phyloP scores from a whole-genome alignment of 306 rosid species.

The Corylus americana region DNA sequence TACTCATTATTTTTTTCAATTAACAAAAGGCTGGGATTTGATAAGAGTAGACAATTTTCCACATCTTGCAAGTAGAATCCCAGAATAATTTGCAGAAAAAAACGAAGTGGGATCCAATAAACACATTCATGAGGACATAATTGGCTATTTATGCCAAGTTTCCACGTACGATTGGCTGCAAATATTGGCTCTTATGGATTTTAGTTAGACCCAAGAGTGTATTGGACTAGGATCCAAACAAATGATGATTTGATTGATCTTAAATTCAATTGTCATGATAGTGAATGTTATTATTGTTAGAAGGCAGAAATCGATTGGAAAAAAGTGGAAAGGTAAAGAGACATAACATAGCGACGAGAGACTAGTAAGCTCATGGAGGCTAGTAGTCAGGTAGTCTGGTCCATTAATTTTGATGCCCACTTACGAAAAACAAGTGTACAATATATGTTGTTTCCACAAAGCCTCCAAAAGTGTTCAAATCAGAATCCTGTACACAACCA shows the following conservation, averaged over 20 bases:
- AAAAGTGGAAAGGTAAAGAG: neutral
- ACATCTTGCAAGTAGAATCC: too few relatives aligned
- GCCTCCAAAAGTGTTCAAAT: conserved; percentile 21
- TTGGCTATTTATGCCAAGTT: neutral
- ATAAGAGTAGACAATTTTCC: too few relatives aligned
- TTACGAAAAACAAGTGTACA: neutral
- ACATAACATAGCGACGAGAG: neutral
- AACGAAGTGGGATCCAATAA: too few relatives aligned
- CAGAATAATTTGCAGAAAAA: too few relatives aligned
- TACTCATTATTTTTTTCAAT: too few relatives aligned
- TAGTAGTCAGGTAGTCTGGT: too few relatives aligned
- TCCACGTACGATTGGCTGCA: neutral
- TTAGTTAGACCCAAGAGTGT: neutral
- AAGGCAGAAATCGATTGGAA: neutral
- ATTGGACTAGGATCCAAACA: neutral
- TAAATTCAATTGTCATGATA: neutral
- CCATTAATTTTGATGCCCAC: neutral
- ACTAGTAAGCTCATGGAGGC: too few relatives aligned
- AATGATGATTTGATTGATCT: neutral
- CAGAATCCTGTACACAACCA: conserved; percentile 21
- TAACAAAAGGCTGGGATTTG: too few relatives aligned
- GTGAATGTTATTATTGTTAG: neutral
- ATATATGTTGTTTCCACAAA: conserved; percentile 4
- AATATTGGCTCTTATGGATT: neutral
- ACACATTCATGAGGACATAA: neutral